These are phyloP conservation scores for Xylariaceae sp. DNA, from an alignment of 2,329 filamentous ascomycete genomes.

Conservation along the genomic window DNA sequence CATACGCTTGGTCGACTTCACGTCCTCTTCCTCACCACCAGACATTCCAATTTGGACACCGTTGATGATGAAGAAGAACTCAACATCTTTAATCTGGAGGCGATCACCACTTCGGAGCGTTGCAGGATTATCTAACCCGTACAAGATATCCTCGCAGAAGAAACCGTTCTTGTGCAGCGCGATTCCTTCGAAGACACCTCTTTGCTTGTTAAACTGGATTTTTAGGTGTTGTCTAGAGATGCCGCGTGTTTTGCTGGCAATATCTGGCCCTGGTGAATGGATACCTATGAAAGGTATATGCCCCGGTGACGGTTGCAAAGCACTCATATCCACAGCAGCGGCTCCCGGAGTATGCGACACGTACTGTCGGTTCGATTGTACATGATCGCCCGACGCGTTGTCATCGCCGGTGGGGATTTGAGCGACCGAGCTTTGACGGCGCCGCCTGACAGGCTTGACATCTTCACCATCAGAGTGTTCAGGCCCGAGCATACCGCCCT, in stretches of 20 bases:
- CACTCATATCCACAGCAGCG: constrained; percentile 54
- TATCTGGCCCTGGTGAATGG: constrained; percentile 60
- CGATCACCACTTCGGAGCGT: constrained; percentile 58
- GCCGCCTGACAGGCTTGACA: constrained; percentile 41
- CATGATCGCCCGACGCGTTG: constrained; percentile 36
- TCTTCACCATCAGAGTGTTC: constrained; percentile 51
- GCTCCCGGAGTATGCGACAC: constrained; percentile 56
- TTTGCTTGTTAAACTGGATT: constrained; percentile 62
- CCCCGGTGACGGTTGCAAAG: constrained; percentile 55
- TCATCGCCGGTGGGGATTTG: constrained; percentile 42
- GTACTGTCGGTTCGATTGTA: constrained; percentile 55
- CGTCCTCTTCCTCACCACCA: constrained; percentile 50
- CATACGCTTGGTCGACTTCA: constrained; percentile 43
- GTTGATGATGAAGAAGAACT: constrained; percentile 64
- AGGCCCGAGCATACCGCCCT: constrained; percentile 62
- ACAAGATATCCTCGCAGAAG: constrained; percentile 58
- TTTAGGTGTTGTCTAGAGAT: constrained; percentile 71
- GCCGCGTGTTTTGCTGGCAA: constrained; percentile 59
- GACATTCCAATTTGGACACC: constrained; percentile 53
- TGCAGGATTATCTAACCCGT: constrained; percentile 46
- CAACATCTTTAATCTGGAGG: constrained; percentile 68
- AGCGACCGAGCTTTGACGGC: constrained; percentile 40
- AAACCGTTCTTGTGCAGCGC: constrained; percentile 61
- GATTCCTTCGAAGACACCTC: constrained; percentile 59
- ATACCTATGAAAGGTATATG: constrained; percentile 65